Conservation (phyloP, 2,329 filamentous ascomycete genomes). For the Phaeosphaeriaceae sp. region DNA sequence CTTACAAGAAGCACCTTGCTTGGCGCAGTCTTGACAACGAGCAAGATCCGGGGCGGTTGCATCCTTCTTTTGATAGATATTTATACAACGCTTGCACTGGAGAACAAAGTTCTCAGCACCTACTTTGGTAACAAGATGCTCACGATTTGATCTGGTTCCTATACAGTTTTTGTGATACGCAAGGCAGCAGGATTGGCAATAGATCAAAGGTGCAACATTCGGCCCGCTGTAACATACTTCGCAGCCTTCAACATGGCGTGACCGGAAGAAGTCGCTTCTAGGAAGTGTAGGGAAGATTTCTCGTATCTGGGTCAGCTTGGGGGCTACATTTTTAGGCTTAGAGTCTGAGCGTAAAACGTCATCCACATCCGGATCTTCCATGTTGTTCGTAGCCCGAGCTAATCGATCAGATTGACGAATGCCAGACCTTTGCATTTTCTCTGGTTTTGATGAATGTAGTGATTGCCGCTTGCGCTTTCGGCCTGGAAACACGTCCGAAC, state of each 20-base stretch:
- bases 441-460: constrained; percentile 14
- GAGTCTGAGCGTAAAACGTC: constrained; percentile 60
- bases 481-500: constrained; percentile 49
- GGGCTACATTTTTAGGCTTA: constrained; percentile 46
- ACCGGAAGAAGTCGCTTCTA: constrained; percentile 69
- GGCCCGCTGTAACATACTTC: constrained; percentile 70
- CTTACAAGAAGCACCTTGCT: constrained; percentile 70
- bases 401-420: constrained; percentile 54
- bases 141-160: constrained; percentile 72
- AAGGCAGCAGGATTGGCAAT: constrained; percentile 88
- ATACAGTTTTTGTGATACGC: constrained; percentile 86
- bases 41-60: constrained; percentile 70
- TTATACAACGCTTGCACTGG: constrained; percentile 87
- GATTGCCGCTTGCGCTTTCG: constrained; percentile 48
- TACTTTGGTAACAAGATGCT: constrained; percentile 91
- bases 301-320: constrained; percentile 66
- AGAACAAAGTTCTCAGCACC: constrained; percentile 78
- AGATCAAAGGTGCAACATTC: constrained; percentile 73
- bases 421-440: constrained; percentile 31
- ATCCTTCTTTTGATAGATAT: constrained; percentile 72
- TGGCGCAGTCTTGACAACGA: constrained; percentile 73
- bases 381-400: constrained; percentile 54
- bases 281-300: constrained; percentile 74
- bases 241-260: constrained; percentile 73
- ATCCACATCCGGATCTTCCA: constrained; percentile 65